phyloP scores from a whole-genome alignment of 495 filamentous ascomycete species.

The Penicillium macrosclerotiorum region DNA sequence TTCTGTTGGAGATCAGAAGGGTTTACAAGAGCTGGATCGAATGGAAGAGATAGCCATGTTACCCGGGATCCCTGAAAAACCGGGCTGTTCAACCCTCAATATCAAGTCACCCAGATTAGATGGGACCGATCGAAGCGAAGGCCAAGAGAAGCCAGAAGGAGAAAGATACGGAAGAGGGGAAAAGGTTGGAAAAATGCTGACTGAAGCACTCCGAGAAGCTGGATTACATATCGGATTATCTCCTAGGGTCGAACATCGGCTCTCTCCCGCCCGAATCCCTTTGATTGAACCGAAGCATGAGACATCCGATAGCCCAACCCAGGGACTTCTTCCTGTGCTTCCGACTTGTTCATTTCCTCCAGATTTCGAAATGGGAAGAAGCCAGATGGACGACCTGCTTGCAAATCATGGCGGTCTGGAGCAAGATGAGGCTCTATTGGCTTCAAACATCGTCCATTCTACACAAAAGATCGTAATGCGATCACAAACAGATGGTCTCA shows the following conservation, averaged over 20 bases:
- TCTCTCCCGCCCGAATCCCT: background rate
- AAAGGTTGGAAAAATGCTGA: constrained; percentile 26
- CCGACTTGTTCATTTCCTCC: too few species aligned
- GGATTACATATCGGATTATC: background rate
- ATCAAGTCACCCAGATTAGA: background rate
- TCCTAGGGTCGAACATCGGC: background rate
- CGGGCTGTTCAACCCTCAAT: constrained; percentile 5
- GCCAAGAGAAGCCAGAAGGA: background rate
- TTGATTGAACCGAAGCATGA: too few species aligned
- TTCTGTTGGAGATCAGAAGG: too few species aligned
- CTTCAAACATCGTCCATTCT: too few species aligned
- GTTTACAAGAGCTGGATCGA: too few species aligned
- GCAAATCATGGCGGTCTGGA: too few species aligned
- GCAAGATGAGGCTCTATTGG: too few species aligned
- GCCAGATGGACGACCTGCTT: too few species aligned
- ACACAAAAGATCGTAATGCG: too few species aligned
- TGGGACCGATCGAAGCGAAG: background rate
- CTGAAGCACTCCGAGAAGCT: constrained; percentile 21
- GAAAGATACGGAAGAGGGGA: constrained; percentile 23
- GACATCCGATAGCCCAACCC: too few species aligned
- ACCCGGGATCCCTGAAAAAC: constrained; percentile 7
- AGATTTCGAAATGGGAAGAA: too few species aligned
- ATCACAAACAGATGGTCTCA: background rate
- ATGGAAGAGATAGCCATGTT: background rate
- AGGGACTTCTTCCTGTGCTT: too few species aligned